phyloP scores from a whole-genome alignment of 2,329 filamentous ascomycete species.

The Sporothrix protearum region DNA sequence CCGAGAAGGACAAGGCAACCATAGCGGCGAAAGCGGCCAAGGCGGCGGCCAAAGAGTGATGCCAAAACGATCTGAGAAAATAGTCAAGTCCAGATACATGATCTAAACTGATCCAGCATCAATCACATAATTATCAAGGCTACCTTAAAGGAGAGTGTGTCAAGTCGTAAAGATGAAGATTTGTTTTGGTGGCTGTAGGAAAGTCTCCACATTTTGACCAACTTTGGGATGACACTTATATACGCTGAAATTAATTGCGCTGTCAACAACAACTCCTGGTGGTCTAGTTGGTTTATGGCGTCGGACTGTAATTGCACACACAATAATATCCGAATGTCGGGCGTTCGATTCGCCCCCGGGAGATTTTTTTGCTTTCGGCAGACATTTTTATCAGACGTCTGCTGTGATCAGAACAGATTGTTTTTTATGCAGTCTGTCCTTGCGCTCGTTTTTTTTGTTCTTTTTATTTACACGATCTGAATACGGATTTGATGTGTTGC shows the following conservation, averaged over 20 bases:
- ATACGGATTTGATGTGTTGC: no score
- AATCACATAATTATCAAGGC: not conserved
- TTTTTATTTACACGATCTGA: no score
- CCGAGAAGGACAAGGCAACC: conserved; percentile 22
- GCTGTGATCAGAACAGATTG: no score
- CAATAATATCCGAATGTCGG: conserved; percentile 25
- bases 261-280: conserved; percentile 21
- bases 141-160: no score
- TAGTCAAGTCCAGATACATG: no score
- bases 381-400: not conserved
- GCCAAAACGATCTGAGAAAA: no score
- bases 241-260: not conserved
- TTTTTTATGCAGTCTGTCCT: not conserved
- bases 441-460: not conserved
- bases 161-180: no score
- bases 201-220: not conserved
- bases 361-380: conserved; percentile 16
- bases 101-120: no score
- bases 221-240: not conserved
- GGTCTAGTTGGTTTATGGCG: conserved; percentile 28
- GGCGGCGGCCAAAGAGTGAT: not conserved
- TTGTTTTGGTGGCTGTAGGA: not conserved
- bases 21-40: not conserved
- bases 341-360: conserved; percentile 27
- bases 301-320: conserved; percentile 26